phyloP scores from a whole-genome alignment of 345 rosid species.

The Physaria fendleri region DNA sequence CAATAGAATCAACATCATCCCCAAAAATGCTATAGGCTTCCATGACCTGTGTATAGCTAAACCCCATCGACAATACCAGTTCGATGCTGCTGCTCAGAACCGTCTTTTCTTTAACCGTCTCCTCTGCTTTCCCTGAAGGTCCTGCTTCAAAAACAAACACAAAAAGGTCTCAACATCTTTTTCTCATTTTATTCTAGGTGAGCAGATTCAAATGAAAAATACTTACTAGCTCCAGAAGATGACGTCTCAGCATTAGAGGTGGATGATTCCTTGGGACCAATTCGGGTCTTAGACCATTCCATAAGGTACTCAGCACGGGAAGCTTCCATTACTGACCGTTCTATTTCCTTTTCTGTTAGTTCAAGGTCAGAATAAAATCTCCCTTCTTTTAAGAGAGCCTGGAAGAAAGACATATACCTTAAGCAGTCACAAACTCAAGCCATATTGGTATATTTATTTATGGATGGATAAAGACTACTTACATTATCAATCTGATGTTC shows the following conservation, averaged over 20 bases:
- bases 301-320: slow-evolving; percentile 96
- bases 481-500: slow-evolving; percentile 93
- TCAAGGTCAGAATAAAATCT: slow-evolving; percentile 78
- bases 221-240: slow-evolving; percentile 94
- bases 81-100: slow-evolving; percentile 65
- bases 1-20: slow-evolving; percentile 92
- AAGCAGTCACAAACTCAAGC: not conserved
- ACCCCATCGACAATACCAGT: slow-evolving; percentile 88
- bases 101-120: slow-evolving; percentile 30
- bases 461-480: slow-evolving; percentile 24
- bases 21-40: slow-evolving; percentile 96
- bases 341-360: slow-evolving; percentile 95
- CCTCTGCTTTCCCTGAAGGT: slow-evolving; percentile 49
- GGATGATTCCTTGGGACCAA: slow-evolving; percentile 60
- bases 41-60: slow-evolving; percentile 73
- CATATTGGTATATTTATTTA: not conserved
- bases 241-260: slow-evolving; percentile 84
- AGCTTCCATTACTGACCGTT: slow-evolving; percentile 90
- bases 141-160: slow-evolving; percentile 38
- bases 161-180: not conserved
- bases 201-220: not conserved
- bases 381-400: slow-evolving; percentile 96
- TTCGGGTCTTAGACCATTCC: slow-evolving; percentile 59
- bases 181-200: not conserved
- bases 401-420: slow-evolving; percentile 17